phyloP scores from a whole-genome alignment of 352 stramenopile species.

The Pythium folliculosum region DNA sequence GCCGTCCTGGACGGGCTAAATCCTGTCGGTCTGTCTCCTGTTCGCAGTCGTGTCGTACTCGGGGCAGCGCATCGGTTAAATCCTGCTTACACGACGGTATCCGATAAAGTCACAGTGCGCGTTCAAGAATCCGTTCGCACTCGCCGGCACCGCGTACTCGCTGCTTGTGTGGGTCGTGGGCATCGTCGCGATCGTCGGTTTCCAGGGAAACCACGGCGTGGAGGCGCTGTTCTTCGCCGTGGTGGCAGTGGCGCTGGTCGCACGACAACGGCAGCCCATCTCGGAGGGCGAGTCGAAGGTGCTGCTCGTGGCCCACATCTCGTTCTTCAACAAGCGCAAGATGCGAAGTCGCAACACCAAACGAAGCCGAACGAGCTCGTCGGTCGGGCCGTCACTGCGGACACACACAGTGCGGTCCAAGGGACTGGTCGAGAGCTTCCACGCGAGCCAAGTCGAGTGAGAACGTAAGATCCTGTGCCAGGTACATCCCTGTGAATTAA shows the following conservation, averaged over 20 bases:
- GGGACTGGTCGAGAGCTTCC: not conserved
- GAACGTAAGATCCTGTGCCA: too few species aligned
- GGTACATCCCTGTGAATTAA: too few species aligned
- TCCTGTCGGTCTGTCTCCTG: slow-evolving; percentile 30
- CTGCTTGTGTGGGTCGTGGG: slow-evolving; percentile 28
- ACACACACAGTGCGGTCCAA: not conserved
- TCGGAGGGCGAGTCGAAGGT: slow-evolving; percentile 28
- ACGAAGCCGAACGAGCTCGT: too few species aligned
- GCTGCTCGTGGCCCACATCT: slow-evolving; percentile 23
- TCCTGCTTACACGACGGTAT: slow-evolving; percentile 25
- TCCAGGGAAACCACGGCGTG: slow-evolving; percentile 22
- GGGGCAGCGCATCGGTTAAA: slow-evolving; percentile 32
- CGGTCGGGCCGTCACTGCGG: not conserved
- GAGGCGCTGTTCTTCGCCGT: slow-evolving; percentile 11
- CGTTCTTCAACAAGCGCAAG: slow-evolving; percentile 18
- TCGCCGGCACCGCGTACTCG: slow-evolving; percentile 25
- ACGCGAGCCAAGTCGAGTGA: slow-evolving; percentile 1
- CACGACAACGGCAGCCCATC: slow-evolving; percentile 25
- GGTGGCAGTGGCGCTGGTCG: not conserved
- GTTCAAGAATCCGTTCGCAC: slow-evolving; percentile 32
- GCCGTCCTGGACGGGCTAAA: not conserved
- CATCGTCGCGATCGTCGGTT: slow-evolving; percentile 24
- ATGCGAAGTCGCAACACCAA: not conserved
- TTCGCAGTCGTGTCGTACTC: slow-evolving; percentile 31
- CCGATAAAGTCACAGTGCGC: slow-evolving; percentile 7